A percentile compares a stretch with the other conserved stretches of the same genome.
These are phyloP conservation scores for Dryas alaskensis DNA, from an alignment of 306 rosid species.

Conservation along the genomic window DNA sequence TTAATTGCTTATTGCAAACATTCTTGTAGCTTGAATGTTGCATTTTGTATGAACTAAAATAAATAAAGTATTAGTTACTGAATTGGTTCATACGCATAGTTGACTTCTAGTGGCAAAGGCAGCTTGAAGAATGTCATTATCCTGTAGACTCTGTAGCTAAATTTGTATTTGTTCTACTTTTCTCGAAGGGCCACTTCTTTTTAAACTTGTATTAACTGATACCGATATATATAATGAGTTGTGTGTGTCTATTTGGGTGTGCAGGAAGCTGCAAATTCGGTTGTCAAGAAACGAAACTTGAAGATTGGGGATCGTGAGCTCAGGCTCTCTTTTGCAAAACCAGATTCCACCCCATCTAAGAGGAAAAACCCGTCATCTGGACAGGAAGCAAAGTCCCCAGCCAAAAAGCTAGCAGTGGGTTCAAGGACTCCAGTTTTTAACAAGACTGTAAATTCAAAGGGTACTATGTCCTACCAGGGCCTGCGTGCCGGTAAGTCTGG, in stretches of 20 bases:
- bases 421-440: constrained; percentile 37
- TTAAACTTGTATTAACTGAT: not conserved
- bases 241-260: constrained; percentile 3
- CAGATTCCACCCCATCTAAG: constrained; percentile 48
- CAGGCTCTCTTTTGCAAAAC: constrained; percentile 58
- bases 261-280: constrained; percentile 79
- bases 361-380: constrained; percentile 41
- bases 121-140: not conserved
- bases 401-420: constrained; percentile 36
- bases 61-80: not conserved
- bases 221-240: not conserved
- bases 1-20: not conserved
- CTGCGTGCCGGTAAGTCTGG: constrained; percentile 70
- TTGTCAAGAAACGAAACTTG: constrained; percentile 52
- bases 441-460: constrained; percentile 24
- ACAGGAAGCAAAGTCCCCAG: constrained; percentile 36
- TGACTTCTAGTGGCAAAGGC: too few species aligned
- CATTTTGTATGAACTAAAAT: not conserved
- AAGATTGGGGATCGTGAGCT: constrained; percentile 71
- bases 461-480: constrained; percentile 68
- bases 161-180: not conserved
- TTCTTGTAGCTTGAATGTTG: not conserved
- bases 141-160: not conserved
- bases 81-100: not conserved
- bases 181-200: not conserved